Conservation (phyloP, 192 early-diverging fungal species). For the Mortierella claussenii region DNA sequence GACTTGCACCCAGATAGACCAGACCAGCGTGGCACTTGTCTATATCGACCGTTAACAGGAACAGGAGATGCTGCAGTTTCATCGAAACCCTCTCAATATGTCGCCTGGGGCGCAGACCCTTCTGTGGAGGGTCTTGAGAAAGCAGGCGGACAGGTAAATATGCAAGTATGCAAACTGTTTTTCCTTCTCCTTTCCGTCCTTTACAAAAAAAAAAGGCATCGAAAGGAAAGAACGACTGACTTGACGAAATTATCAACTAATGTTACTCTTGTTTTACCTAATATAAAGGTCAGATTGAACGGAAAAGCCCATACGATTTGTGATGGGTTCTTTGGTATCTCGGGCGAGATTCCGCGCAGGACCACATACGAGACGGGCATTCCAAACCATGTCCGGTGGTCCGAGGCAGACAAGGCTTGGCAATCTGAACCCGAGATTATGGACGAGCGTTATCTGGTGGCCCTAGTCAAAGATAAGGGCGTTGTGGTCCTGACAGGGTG, state of each 20-base stretch:
- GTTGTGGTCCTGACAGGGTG: conserved; percentile 49
- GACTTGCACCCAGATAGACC: conserved; percentile 52
- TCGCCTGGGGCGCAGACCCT: conserved; percentile 39
- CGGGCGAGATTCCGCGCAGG: conserved; percentile 32
- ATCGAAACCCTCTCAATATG: conserved; percentile 11
- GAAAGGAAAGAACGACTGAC: neutral
- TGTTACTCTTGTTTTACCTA: neutral
- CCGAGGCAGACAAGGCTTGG: conserved; percentile 8
- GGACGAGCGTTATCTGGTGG: conserved; percentile 48
- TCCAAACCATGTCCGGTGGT: conserved; percentile 41
- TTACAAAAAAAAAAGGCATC: neutral
- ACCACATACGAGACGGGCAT: conserved; percentile 50
- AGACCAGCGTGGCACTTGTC: conserved; percentile 28
- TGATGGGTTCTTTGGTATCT: conserved; percentile 40
- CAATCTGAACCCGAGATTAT: conserved; percentile 34
- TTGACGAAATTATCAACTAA: neutral
- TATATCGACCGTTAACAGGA: conserved; percentile 1
- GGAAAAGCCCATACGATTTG: conserved; percentile 33
- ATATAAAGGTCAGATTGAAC: conserved; percentile 12
- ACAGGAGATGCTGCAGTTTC: neutral
- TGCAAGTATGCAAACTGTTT: neutral
- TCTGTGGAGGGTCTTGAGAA: conserved; percentile 27
- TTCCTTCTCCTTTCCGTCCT: neutral
- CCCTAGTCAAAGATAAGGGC: conserved; percentile 37
- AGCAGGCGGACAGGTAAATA: conserved; percentile 28